Evolutionary conservation across 139 green algal species (phyloP), one percentile per base, ranked within the genome.

Genomic region (Dunaliella primolecta): DNA sequence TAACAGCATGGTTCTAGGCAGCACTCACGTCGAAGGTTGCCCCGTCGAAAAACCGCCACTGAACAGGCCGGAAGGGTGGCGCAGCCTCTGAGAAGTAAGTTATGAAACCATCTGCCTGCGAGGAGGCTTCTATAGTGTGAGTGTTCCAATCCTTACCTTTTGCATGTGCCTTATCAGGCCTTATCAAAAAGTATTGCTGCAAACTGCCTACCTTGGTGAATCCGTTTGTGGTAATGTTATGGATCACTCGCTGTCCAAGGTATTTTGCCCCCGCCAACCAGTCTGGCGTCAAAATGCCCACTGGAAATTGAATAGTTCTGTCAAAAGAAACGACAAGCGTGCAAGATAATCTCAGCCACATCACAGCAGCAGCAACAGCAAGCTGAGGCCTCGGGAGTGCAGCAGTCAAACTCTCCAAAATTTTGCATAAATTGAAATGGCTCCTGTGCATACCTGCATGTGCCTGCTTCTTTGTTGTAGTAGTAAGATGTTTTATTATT

Each of bases 371-470:
- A n/a, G n/a, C n/a, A n/a, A n/a, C n/a, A n/a, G n/a, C n/a, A n/a
- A n/a, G n/a, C n/a, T n/a, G n/a, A n/a, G n/a, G n/a, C n/a, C n/a
- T n/a, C n/a, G n/a, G n/a, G n/a, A n/a, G n/a, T n/a, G n/a, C n/a
- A n/a, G n/a, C n/a, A n/a, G n/a, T n/a, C n/a, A n/a, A n/a, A n/a
- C n/a, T n/a, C n/a, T n/a, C n/a, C n/a, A n/a, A n/a, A n/a, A n/a
- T n/a, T n/a, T n/a, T n/a, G n/a, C n/a, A n/a, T n/a, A n/a, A n/a
- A n/a, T n/a, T n/a, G n/a, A n/a, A n/a, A n/a, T n/a, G n/a, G n/a
- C n/a, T n/a, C n/a, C n/a, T n/a, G n/a, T n/a, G n/a, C 75, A 37
- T 36, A 80, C 75, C 33, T 80, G 75, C 75, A 80, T 11, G 75
- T 37, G 2, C 2, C 1, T 37, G 75, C 21, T 36, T 32, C 75